These are phyloP conservation scores for Plasmodium gaboni DNA, from an alignment of 169 alveolate genomes.

Conservation along the genomic window DNA sequence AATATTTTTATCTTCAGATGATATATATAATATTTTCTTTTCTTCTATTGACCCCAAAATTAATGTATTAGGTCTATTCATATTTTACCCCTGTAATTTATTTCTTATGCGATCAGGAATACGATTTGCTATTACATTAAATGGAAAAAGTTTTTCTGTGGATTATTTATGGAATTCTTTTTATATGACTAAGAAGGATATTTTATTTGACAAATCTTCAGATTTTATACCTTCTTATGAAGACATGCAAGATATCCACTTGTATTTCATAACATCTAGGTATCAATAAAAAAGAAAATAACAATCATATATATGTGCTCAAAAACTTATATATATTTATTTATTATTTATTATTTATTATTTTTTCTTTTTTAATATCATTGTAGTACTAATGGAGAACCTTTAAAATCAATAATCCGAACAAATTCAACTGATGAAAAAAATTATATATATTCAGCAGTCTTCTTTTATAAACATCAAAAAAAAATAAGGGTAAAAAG, in stretches of 20 bases:
- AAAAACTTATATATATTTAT: too few species aligned
- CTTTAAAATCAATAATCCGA: slow-evolving; percentile 43
- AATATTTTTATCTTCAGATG: slow-evolving; percentile 49
- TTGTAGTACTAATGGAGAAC: slow-evolving; percentile 33
- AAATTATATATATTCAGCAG: slow-evolving; percentile 41
- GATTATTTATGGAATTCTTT: slow-evolving; percentile 70
- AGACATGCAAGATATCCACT: slow-evolving; percentile 52
- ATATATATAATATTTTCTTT: slow-evolving; percentile 62
- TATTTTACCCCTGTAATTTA: slow-evolving; percentile 61
- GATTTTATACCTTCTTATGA: slow-evolving; percentile 51
- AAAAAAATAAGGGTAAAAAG: slow-evolving; percentile 28
- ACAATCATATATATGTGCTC: not conserved
- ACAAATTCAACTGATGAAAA: slow-evolving; percentile 40
- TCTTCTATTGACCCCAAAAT: slow-evolving; percentile 23
- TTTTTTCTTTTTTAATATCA: not conserved
- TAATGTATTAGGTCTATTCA: slow-evolving; percentile 47
- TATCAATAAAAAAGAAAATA: not conserved
- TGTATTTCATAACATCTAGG: slow-evolving; percentile 40
- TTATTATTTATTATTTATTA: not conserved
- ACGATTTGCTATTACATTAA: slow-evolving; percentile 57
- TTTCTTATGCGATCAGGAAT: slow-evolving; percentile 68
- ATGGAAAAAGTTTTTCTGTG: slow-evolving; percentile 64
- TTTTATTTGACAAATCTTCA: slow-evolving; percentile 38
- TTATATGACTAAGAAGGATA: slow-evolving; percentile 57
- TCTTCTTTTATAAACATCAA: slow-evolving; percentile 60